A percentile compares a stretch with the other conserved stretches of the same genome.
Evolutionary conservation across 768 basidiomycete genomes (phyloP).

Genomic region (Rhizopogon roseolus): DNA sequence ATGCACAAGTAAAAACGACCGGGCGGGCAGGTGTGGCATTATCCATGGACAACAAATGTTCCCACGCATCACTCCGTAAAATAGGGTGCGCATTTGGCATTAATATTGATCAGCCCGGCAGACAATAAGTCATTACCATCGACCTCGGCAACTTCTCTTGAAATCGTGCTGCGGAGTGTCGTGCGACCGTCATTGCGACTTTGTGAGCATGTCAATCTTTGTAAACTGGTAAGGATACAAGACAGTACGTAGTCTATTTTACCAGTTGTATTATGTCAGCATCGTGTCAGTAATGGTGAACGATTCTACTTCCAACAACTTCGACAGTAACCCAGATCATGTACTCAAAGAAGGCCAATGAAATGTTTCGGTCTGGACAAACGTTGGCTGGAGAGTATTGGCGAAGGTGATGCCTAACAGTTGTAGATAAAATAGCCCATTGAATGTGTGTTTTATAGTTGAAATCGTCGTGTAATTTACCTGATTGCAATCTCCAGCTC

Average conservation of each 20-base stretch:
- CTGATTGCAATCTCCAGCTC: conserved; percentile 31
- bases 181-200: too few species aligned
- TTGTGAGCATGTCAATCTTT: too few species aligned
- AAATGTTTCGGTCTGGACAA: conserved; percentile 72
- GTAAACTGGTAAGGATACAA: too few species aligned
- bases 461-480: conserved; percentile 1
- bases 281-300: too few species aligned
- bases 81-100: too few species aligned
- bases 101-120: conserved; percentile 77
- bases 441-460: conserved; percentile 43
- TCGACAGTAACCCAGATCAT: conserved; percentile 75
- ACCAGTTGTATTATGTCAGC: too few species aligned
- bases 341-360: conserved; percentile 71
- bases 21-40: conserved; percentile 22
- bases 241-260: too few species aligned
- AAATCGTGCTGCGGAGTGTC: too few species aligned
- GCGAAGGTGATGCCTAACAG: conserved; percentile 67
- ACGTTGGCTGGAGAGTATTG: conserved; percentile 87
- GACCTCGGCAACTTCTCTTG: conserved; percentile 88
- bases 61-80: too few species aligned
- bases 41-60: too few species aligned
- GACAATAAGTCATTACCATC: conserved; percentile 84
- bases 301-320: too few species aligned
- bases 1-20: too few species aligned
- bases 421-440: conserved; percentile 76